phyloP scores from a whole-genome alignment of 108 stramenopile species.

The Skeletonema menzelii region DNA sequence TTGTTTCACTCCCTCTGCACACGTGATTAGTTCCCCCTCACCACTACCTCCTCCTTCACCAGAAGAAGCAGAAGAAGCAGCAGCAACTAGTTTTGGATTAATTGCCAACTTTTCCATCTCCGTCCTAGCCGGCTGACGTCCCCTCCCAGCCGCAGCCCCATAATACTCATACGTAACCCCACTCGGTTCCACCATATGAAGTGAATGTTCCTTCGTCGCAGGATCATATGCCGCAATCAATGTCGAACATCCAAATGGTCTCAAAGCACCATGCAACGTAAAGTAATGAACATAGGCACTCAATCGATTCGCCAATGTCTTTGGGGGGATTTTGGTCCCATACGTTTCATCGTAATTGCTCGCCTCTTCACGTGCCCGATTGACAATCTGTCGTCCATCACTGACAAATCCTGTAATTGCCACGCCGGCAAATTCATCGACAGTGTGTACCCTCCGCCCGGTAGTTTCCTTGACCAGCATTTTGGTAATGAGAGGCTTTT shows the following conservation, averaged over 20 bases:
- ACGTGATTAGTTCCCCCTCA: conserved; percentile 16
- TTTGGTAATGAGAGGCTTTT: conserved; percentile 90
- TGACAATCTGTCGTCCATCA: conserved; percentile 94
- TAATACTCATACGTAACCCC: conserved; percentile 90
- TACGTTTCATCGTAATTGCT: conserved; percentile 86
- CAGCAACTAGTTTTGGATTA: conserved; percentile 50
- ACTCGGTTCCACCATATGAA: conserved; percentile 95
- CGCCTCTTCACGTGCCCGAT: conserved; percentile 91
- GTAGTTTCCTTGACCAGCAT: conserved; percentile 86
- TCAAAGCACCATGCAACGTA: conserved; percentile 93
- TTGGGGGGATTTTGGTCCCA: conserved; percentile 80
- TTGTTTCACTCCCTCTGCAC: conserved; percentile 92
- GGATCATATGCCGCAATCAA: conserved; percentile 92
- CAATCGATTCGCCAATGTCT: conserved; percentile 85
- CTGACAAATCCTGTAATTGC: conserved; percentile 93
- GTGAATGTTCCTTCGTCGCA: conserved; percentile 71
- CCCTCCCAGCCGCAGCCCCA: conserved; percentile 96
- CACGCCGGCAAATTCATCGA: conserved; percentile 71
- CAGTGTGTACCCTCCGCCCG: conserved; percentile 77
- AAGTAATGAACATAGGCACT: conserved; percentile 96
- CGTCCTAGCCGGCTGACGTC: conserved; percentile 97
- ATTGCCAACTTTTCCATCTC: conserved; percentile 97
- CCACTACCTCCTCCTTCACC: conserved; percentile 7
- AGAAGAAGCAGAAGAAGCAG: background rate
- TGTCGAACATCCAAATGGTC: conserved; percentile 94